Evolutionary conservation across 2,329 filamentous ascomycete species (phyloP).

Genomic region (Graphilbum fragrans): DNA sequence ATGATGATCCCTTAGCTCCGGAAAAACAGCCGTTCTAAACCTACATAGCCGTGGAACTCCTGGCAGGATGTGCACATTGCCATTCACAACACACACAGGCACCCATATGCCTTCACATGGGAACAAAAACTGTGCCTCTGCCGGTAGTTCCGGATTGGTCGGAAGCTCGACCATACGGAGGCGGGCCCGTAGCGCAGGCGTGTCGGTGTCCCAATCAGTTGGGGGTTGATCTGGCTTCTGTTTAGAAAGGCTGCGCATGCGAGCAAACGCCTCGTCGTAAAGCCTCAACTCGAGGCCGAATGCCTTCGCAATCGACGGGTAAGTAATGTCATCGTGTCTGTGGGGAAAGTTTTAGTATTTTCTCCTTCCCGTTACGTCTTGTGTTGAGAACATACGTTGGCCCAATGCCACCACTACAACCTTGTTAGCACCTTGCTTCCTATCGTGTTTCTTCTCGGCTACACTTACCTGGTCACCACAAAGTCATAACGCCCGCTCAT

Average conservation of each 20-base stretch:
- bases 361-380: background rate
- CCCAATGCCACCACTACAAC: constrained; percentile 69
- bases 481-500: constrained; percentile 91
- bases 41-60: constrained; percentile 73
- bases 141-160: constrained; percentile 51
- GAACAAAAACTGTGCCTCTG: constrained; percentile 66
- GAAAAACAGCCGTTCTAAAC: constrained; percentile 13
- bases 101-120: constrained; percentile 79
- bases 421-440: background rate
- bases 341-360: background rate
- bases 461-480: constrained; percentile 63
- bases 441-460: background rate
- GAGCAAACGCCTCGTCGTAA: constrained; percentile 62
- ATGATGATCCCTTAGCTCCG: too few species aligned
- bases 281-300: constrained; percentile 67
- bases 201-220: constrained; percentile 78
- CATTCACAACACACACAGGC: constrained; percentile 77
- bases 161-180: constrained; percentile 86
- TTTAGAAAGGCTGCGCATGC: constrained; percentile 74
- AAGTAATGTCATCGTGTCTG: constrained; percentile 96
- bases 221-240: constrained; percentile 59
- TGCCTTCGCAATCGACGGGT: constrained; percentile 83
- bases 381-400: constrained; percentile 56
- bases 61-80: constrained; percentile 85
- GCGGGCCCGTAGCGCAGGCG: constrained; percentile 66